Base-by-base conservation (phyloP, 192 early-diverging fungal species). In the Coemansia aciculifera region DNA sequence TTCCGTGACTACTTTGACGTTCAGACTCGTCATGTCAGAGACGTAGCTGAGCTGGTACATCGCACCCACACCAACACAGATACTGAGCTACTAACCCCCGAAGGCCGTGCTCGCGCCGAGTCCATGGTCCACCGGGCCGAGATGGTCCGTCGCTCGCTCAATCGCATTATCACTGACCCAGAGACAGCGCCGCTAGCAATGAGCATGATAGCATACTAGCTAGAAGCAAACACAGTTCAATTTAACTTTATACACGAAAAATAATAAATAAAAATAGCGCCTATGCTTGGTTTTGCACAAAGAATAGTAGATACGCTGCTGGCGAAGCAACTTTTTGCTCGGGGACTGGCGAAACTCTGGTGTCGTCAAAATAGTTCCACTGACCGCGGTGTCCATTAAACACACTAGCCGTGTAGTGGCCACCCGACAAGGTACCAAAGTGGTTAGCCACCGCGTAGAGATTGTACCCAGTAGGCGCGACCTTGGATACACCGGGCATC, bases 291-390 rank as follows among this genome's bases (percentile, higher is more conserved):
- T 56, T 63, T 36, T 67, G 76, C 9, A 83, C 81, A 61, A 73
- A 83, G 51, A 83, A 83, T 32, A 83, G 63, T 49, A 83, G 43
- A 52, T 83, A 83, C 0, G 81, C 81, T 5, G 81, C 81, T 0
- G 81, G 70, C 34, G 76, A 66, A 12, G 71, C 51, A 0, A 83
- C 77, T 21, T 83, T 68, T 15, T 59, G 29, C 62, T 83, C 81
- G 0, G 63, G 63, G 21, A 83, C 60, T 1, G 65, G 69, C 13
- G 73, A 65, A 1, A 90, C 87, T n/a, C 88, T 79, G 7, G 92
- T 89, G 74, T 94, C 93, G 77, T 96, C 93, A 86, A 95, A 95
- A 60, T 90, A 84, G 67, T 88, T 90, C 94, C 94, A 96, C 71
- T 91, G 81, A 4, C 74, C 81, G 1, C 86, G 74, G 40, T 85